Evolutionary conservation across 1,284 basidiomycete species (phyloP), one percentile per base, ranked within the genome.

Genomic region (Limonomyces culmigenus): DNA sequence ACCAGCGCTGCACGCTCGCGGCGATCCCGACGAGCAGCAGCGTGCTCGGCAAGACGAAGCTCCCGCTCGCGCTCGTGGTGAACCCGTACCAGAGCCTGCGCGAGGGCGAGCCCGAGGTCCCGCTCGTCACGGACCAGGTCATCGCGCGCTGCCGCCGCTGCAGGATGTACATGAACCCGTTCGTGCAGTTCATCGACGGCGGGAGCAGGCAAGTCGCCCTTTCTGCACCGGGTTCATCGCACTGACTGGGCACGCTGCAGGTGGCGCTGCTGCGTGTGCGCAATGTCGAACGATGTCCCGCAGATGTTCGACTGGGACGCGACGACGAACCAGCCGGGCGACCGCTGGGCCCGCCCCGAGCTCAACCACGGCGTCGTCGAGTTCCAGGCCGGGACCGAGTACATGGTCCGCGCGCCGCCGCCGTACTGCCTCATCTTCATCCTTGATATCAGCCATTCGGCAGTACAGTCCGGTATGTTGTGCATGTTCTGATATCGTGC

Each of bases 251-350:
- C 19, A 30, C 5, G 8, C 33, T 33, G 19, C 39, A 79, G 78
- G 42, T 97, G 95, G 95, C 87, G 95, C 55, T 99, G 95, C 57
- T 96, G 89, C 62, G 92, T 98, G 88, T 99, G 95, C 59, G 88
- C 84, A 49, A 79, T 98, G 70, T 86, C 86, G 40, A 99, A 99
- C 56, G 95, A 99, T 57, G 93, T 98, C 1, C 95, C 95, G 5
- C 92, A 97, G 52, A 67, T 96, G 38, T 98, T 98, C 52, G 95
- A 99, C 56, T 99, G 93, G 92, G 87, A 98, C 56, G 86, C 91
- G 53, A 72, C 69, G 40, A 78, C 76, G 45, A 96, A 95, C 53
- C 83, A 89, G 58, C 92, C 92, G 12, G 91, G 87, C 5, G 93
- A 99, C 58, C 67, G 95, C 39, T 98, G 93, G 89, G 63, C 74